Evolutionary conservation across 192 early-diverging fungal genomes (phyloP).

Genomic region (Fimicolochytrium jonesii): DNA sequence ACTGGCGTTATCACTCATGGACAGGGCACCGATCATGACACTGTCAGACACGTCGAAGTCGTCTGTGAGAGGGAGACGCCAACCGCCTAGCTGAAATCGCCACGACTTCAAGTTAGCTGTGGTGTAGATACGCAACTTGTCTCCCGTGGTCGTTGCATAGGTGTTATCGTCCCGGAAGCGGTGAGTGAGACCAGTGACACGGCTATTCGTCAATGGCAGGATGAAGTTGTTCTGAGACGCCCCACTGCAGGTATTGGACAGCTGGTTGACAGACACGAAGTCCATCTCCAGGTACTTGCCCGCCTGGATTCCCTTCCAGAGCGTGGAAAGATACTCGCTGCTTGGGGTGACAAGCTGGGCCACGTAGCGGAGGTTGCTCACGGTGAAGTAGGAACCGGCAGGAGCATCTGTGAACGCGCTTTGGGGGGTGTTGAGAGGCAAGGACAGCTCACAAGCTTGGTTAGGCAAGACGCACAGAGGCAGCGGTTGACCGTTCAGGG

Average conservation of each 20-base stretch:
- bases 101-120: background rate
- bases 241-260: background rate
- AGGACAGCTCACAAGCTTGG: background rate
- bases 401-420: background rate
- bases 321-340: background rate
- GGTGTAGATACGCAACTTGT: too few species aligned
- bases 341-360: background rate
- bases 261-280: background rate
- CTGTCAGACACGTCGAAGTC: background rate
- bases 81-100: background rate
- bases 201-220: background rate
- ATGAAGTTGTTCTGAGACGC: background rate
- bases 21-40: background rate
- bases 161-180: background rate
- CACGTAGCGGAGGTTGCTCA: background rate
- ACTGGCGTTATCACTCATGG: background rate
- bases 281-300: background rate
- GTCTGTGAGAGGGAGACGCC: background rate
- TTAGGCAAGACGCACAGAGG: background rate
- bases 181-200: background rate
- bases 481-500: background rate
- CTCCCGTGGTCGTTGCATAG: background rate
- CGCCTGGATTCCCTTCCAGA: background rate
- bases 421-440: background rate
- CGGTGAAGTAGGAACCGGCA: background rate